Evolutionary conservation across 495 filamentous ascomycete genomes (phyloP), one percentile per base, ranked within the genome.

Genomic region (Lasiosphaeria hispida): DNA sequence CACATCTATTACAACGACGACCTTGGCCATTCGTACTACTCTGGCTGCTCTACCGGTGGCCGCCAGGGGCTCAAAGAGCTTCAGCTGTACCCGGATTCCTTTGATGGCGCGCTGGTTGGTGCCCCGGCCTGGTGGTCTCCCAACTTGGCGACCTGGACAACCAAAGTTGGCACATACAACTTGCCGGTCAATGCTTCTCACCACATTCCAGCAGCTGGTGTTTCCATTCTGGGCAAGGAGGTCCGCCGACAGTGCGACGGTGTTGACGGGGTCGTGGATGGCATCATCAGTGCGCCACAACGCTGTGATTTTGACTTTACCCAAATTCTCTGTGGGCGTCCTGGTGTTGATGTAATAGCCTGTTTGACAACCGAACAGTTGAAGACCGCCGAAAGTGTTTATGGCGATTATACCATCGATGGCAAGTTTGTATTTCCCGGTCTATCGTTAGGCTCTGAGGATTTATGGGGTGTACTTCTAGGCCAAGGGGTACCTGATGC

Each of bases 71-170:
- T 83, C 5, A 80, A 79, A 38, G 68, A 76, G 34, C 69, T 77
- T 0, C 71, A 83, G 61, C 44, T 67, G 11, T 78, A 64, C 43
- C 75, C 80, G 0, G 70, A 76, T 1, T 76, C 77, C 54, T 83
- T 87, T 51, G 85, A 91, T 66, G 87, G 87, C 13, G 78, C 87
- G 7, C 68, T 89, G 7, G 80, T 82, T 15, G 86, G 85, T 4
- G 77, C 83, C 8, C 81, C 77, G 38, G 77, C 74, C 10, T 80
- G 69, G 81, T 79, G 75, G 72, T 76, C 70, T 0, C 72, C 63
- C 15, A 76, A 80, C 58, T 57, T 77, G 10, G 69, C 76, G 53
- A 61, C 68, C 0, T 80, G 72, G 71, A 68, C 42, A 4, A 58
- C 68, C 15, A 59, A 62, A 48, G 57, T 70, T 15, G 63, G 63